Evolutionary conservation across 495 filamentous ascomycete species (phyloP), one percentile per base, ranked within the genome.

Genomic region (Penicillium waksmanii): DNA sequence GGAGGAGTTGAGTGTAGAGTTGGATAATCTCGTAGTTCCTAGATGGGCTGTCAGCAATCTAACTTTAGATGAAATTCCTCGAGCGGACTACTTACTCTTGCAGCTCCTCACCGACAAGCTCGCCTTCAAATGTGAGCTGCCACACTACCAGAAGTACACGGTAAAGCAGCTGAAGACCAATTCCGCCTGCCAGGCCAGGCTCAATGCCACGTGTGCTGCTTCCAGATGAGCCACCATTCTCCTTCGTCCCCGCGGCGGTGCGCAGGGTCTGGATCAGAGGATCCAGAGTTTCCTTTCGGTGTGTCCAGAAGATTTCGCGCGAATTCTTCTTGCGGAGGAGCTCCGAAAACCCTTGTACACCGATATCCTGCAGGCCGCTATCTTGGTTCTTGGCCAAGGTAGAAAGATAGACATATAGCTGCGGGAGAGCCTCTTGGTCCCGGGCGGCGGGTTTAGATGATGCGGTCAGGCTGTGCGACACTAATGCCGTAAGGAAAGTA

Each of bases 71-170:
- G 17, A 6, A 40, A 6, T 17, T 57, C 34, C 4, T 36, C 27
- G 21, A 31, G 18, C 23, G 17, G 23, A n/a, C 8, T 18, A 73
- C 82, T 64, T 84, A 94, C 90, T 91, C 84, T 74, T 96, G 87
- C 40, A 97, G 75, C 33, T 89, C 94, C 56, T 95, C 90, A 21
- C 96, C 94, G 60, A 99, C 82, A 7, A 89, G 77, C 31, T 80
- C 80, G 21, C 88, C 90, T 68, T 98, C 96, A 61, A 99, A 99
- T 57, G 91, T 95, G 51, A 98, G 79, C 77, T 98, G 92, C 96
- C 96, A 99, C 21, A 98, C 72, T 13, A 93, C 91, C 38, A 99
- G 77, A 34, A 99, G 82, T 19, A 97, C 89, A 63, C 97, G 92
- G 70, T 99, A 99, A 25, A 99, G 82, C 42, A 98, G 85, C 67